phyloP scores from a whole-genome alignment of 1,139 yeast genomes.

The Starmera stellimalicola region DNA sequence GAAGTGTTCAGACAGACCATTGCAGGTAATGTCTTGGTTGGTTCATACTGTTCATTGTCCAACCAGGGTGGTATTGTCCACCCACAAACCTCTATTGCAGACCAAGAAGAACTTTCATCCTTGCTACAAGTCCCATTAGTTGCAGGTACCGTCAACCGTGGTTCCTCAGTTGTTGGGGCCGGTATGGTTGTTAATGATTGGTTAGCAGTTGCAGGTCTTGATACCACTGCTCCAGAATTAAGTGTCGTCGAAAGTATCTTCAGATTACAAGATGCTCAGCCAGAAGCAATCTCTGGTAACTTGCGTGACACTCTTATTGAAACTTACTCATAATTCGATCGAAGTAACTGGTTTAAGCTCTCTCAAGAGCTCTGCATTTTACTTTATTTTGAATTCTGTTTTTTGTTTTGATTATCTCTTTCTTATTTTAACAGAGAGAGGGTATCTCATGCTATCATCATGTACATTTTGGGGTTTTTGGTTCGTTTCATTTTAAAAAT shows the following conservation, averaged over 20 bases:
- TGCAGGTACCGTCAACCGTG: conserved; percentile 98
- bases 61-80: conserved; percentile 98
- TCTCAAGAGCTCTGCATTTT: too few species aligned
- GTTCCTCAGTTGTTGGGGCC: conserved; percentile 95
- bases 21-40: conserved; percentile 96
- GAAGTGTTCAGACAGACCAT: conserved; percentile 99
- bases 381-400: too few species aligned
- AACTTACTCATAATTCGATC: conserved; percentile 66
- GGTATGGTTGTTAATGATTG: conserved; percentile 99
- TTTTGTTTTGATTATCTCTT: too few species aligned
- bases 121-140: conserved; percentile 94
- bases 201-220: conserved; percentile 94
- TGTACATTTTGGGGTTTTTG: too few species aligned
- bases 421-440: too few species aligned
- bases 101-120: conserved; percentile 95
- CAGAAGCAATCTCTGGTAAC: conserved; percentile 73
- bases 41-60: conserved; percentile 88
- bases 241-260: conserved; percentile 95
- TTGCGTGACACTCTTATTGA: conserved; percentile 87
- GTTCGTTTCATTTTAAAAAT: too few species aligned
- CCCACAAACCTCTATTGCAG: conserved; percentile 95
- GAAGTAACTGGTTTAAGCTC: too few species aligned
- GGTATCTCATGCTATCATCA: too few species aligned
- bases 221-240: conserved; percentile 97
- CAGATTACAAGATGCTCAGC: conserved; percentile 83